Evolutionary conservation across 1,284 basidiomycete genomes (phyloP).

Genomic region (Cutaneotrichosporon sp.): DNA sequence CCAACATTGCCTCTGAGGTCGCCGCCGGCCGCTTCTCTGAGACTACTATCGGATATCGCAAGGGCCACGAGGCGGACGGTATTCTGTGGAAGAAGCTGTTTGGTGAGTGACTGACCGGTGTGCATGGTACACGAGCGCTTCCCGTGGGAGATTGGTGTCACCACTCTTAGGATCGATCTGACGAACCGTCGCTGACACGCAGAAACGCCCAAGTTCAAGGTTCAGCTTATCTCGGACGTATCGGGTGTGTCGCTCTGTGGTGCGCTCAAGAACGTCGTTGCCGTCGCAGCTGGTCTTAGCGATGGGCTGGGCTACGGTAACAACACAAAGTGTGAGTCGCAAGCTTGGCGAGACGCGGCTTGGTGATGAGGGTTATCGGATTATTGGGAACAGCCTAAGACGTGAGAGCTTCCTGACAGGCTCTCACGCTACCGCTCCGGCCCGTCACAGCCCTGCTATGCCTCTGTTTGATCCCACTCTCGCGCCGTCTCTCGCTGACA

Average conservation of each 20-base stretch:
- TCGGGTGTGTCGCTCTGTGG: conserved; percentile 55
- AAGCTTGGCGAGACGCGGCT: too few species aligned
- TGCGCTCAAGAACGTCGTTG: conserved; percentile 57
- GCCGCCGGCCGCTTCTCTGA: conserved; percentile 54
- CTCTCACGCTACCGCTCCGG: too few species aligned
- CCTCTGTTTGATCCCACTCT: not conserved
- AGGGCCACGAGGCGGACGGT: conserved; percentile 40
- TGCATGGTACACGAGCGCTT: not conserved
- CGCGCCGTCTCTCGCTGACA: not conserved
- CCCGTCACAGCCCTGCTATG: too few species aligned
- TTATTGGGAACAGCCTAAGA: too few species aligned
- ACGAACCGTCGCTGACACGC: conserved; percentile 5
- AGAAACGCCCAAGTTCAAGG: conserved; percentile 53
- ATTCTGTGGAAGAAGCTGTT: conserved; percentile 52
- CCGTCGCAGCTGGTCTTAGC: conserved; percentile 55
- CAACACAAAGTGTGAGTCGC: conserved; percentile 54
- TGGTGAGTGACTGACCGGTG: conserved; percentile 22
- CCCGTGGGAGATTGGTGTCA: not conserved
- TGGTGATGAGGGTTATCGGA: too few species aligned
- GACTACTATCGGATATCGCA: conserved; percentile 56
- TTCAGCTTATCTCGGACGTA: conserved; percentile 55
- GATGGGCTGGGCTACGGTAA: conserved; percentile 57
- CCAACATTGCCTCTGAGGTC: conserved; percentile 59
- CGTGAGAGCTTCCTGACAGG: too few species aligned
- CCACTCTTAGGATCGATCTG: not conserved